Base-by-base conservation (phyloP, 202 grass and related monocot species). In the Zizania palustris region DNA sequence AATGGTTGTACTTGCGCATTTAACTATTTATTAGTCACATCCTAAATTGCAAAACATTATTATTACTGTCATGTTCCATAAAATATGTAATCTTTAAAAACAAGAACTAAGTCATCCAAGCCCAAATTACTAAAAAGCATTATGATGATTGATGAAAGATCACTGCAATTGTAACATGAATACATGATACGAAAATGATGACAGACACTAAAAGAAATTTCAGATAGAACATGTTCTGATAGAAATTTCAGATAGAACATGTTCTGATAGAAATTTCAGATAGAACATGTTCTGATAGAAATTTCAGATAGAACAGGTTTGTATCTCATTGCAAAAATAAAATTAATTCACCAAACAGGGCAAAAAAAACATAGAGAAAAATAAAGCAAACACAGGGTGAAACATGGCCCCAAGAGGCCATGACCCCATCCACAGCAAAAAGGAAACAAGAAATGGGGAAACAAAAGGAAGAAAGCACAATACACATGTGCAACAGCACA, bases 401-500 rank as follows among this genome's bases (percentile, higher is more conserved):
- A 45, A 65, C 60, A 78, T 36, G 82, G 48, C 59, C 75, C 81
- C n/a, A n/a, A n/a, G n/a, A n/a, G n/a, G n/a, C n/a, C 28, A 28
- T 28, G 28, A 28, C 28, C 28, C n/a, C 66, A 84, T 78, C 45
- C 16, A 65, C 48, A 84, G 67, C 40, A 51, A 13, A 70, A 67
- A 59, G 40, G 48, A 48, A 39, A 72, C 16, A 3, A 7, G 21
- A 8, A 35, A 8, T 11, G n/a, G 16, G 56, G 13, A 10, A 16
- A 56, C 14, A 10, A 13, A 70, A 53, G 3, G 57, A 71, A 45
- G 10, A 20, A 60, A 78, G 67, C 76, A 85, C 36, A 61, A 67
- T 16, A 74, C 36, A 78, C 83, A 85, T 79, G 61, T 85, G 75
- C 54, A 69, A 22, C 6, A 22, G 41, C 28, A 9, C 41, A 69